Evolutionary conservation across 352 stramenopile species (phyloP), one percentile per base, ranked within the genome.

Genomic region (Phytophthora boehmeriae): DNA sequence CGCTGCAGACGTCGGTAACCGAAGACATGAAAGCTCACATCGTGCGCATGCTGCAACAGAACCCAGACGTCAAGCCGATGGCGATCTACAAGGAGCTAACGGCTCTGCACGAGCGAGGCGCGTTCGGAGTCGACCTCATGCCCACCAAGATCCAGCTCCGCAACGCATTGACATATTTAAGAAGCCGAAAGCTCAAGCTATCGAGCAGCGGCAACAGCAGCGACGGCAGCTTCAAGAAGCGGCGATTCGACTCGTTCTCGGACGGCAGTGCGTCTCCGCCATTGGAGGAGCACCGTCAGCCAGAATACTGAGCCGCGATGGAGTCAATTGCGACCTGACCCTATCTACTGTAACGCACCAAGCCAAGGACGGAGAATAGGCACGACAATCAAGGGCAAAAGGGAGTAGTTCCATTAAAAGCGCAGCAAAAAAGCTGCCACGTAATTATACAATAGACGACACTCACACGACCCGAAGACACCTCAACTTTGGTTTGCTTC

Each of bases 161-260:
- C 54, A 92, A 92, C 54, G 83, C 83, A 17, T 68, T 92, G 38
- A 92, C 83, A 32, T 92, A 92, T 81, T 78, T 92, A 77, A 76
- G 78, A 73, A 90, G 70, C 56, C 80, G 83, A 35, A 90, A 89
- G 58, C 68, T 89, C 54, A 87, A 83, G 59, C 46, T 75, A 28
- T 70, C 57, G 5, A 68, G 49, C 8, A 60, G 47, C 16, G 53
- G 42, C 19, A 44, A 53, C 3, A 68, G 55, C 38, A 66, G 52
- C 16, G 51, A 68, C 9, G 52, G 43, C 25, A 63, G 45, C n/a
- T 54, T 62, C 4, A 63, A 66, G 55, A 84, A 88, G 54, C 76
- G 75, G 54, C 71, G 66, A 59, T 78, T 71, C 53, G 64, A 72
- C 62, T 81, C 72, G 14, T 84, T 80, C 62, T 90, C 72, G 34